Percentiles rank a stretch among this genome's conserved stretches.
These are phyloP conservation scores for Albatrellus sp. DNA, from an alignment of 1,284 basidiomycete genomes.

Conservation along the genomic window DNA sequence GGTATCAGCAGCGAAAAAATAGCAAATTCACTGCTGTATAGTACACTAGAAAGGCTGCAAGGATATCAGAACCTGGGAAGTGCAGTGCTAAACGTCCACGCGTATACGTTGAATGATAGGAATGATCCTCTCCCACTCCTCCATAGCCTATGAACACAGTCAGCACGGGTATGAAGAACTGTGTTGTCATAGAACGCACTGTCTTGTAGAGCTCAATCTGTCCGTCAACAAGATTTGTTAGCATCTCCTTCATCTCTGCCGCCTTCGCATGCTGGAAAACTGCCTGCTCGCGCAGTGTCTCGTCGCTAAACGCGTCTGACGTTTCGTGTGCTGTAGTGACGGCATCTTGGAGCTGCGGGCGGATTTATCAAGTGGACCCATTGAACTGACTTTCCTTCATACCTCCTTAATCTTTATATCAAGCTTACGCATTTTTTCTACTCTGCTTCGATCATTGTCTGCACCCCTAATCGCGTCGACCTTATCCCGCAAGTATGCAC, in stretches of 20 bases:
- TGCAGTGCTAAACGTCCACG: constrained; percentile 56
- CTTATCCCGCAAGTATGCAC: constrained; percentile 88
- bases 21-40: constrained; percentile 10
- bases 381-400: neutral
- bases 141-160: constrained; percentile 51
- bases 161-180: constrained; percentile 5
- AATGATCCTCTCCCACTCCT: constrained; percentile 88
- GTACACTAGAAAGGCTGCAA: constrained; percentile 7
- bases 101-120: constrained; percentile 78
- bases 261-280: constrained; percentile 87
- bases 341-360: constrained; percentile 79
- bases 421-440: constrained; percentile 86
- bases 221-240: constrained; percentile 81
- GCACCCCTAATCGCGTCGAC: constrained; percentile 86
- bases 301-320: constrained; percentile 88
- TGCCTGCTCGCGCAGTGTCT: constrained; percentile 82
- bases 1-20: neutral
- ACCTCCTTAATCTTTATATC: constrained; percentile 94
- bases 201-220: constrained; percentile 91
- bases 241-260: constrained; percentile 91
- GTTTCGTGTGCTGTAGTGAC: constrained; percentile 93
- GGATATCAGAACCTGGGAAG: constrained; percentile 12
- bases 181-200: constrained; percentile 30
- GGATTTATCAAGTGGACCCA: neutral
- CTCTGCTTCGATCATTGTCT: constrained; percentile 87